Evolutionary conservation across 1,139 yeast genomes (phyloP), one percentile per base, ranked within the genome.

Genomic region (Wickerhamomyces sp.): DNA sequence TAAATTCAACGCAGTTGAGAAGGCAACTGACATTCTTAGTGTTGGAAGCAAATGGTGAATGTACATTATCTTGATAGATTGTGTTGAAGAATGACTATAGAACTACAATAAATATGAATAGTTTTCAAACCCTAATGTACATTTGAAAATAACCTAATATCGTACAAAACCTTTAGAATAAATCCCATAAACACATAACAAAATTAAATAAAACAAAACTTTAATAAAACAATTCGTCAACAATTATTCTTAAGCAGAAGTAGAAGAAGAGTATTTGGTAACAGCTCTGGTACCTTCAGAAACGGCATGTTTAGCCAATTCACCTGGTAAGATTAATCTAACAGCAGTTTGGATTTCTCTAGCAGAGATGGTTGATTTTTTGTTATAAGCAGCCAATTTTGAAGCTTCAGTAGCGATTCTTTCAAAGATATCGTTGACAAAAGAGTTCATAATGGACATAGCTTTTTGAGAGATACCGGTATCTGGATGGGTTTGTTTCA

Each of bases 201-300:
- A 37, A 37, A 38, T 38, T 38, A 38, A 38, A 38, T 38, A 38
- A 38, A 29, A 37, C 40, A 32, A 29, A 27, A 32, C 40, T 30
- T 8, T 11, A 27, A 37, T n/a, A 37, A 37, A 14, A 29, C 31
- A 29, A 29, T 2, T 29, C 31, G 13, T 29, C 40, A 37, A 30
- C 31, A 27, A 18, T 11, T 11, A 36, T 41, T 34, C 52, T 64
- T 63, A 68, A 64, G 72, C 72, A 43, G 72, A 63, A 62, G 84
- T 76, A 49, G 90, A 84, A 67, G 96, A 87, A 67, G 97, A 89
- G 84, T 91, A 93, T 82, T 93, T 93, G 74, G 98, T 91, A 65
- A 93, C 98, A 73, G 99, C 96, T 85, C 97, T 90, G 65, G 98
- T 91, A 81, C 98, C 98, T 78, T 91, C 98, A 64, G 96, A 87